Evolutionary conservation across 192 early-diverging fungal genomes (phyloP), one percentile per base, ranked within the genome.

Genomic region (Thoreauomyces humboldtii): DNA sequence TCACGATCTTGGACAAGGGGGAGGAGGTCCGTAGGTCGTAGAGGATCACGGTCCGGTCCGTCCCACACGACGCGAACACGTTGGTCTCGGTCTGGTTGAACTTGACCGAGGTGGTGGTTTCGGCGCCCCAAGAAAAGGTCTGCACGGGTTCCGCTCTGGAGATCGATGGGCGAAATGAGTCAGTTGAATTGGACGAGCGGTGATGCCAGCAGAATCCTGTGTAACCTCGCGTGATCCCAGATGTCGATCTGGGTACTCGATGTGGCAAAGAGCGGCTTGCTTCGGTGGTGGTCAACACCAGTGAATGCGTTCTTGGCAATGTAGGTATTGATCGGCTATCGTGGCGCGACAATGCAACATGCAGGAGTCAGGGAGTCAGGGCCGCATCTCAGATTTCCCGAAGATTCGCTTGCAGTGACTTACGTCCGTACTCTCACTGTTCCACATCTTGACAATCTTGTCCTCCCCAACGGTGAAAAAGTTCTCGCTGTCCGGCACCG

Each of bases 41-140:
- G 19, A 99, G 72, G 34, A 91, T 90, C 60, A 99, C 84, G 0
- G 95, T 91, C 27, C 97, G 83, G 77, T 99, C 97, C 1, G 91
- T 90, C 17, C 95, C 95, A 34, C 91, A 90, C 66, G 88, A 92
- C 12, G 94, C 95, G 42, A 99, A 77, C 29, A 99, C 84, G 56
- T 84, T 91, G n/a, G 85, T 88, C 65, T 99, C 94, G 11, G 93
- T 94, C 71, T 96, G 94, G 76, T 99, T 99, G 77, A 99, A 95
- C 67, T 87, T 86, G 63, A 99, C 92, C 0, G 93, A 87, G 33
- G 91, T 89, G 72, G 93, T 89, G 12, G 95, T 94, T 78, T 99
- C 97, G 14, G 88, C 89, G 15, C 92, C 95, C 95, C 95, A 99
- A 24, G 81, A 82, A 61, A 97, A 80, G 29, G 82, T 83, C 58